These are phyloP conservation scores for Laburnicola sp. DNA, from an alignment of 2,329 filamentous ascomycete genomes.

Conservation along the genomic window DNA sequence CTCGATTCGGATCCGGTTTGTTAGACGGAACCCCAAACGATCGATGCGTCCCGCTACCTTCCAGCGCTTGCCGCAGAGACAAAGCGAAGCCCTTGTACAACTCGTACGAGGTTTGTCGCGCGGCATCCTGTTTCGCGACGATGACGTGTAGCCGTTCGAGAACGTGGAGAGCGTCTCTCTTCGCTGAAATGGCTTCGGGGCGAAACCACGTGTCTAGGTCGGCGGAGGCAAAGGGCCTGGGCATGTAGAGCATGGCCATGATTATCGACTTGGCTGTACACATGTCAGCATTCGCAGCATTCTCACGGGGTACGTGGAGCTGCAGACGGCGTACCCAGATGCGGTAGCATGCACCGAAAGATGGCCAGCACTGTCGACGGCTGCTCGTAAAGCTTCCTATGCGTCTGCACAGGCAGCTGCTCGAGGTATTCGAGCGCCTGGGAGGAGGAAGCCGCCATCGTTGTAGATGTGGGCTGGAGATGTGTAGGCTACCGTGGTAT, in stretches of 20 bases:
- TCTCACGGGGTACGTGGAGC: background rate
- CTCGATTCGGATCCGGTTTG: slow-evolving; percentile 62
- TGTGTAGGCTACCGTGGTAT: slow-evolving; percentile 33
- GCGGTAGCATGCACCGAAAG: slow-evolving; percentile 94
- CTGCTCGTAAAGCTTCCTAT: slow-evolving; percentile 90
- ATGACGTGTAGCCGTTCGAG: slow-evolving; percentile 87
- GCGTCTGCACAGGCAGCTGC: slow-evolving; percentile 84
- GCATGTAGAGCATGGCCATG: slow-evolving; percentile 92
- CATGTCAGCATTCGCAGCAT: slow-evolving; percentile 13
- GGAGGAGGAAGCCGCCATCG: slow-evolving; percentile 60
- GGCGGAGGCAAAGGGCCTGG: slow-evolving; percentile 73
- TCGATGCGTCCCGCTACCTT: slow-evolving; percentile 79
- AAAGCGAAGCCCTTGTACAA: slow-evolving; percentile 80
- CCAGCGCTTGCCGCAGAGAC: slow-evolving; percentile 83
- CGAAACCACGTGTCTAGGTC: slow-evolving; percentile 88
- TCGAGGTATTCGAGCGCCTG: slow-evolving; percentile 88
- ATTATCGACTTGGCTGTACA: slow-evolving; percentile 84
- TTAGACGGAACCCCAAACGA: slow-evolving; percentile 88
- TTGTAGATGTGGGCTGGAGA: slow-evolving; percentile 41
- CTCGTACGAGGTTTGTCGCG: slow-evolving; percentile 70
- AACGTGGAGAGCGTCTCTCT: slow-evolving; percentile 80
- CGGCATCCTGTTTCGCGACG: slow-evolving; percentile 56
- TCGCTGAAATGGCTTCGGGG: slow-evolving; percentile 69
- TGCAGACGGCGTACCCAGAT: slow-evolving; percentile 64
- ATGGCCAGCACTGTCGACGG: slow-evolving; percentile 94